These are phyloP conservation scores for Phytopythium mirpurense DNA, from an alignment of 352 stramenopile species.

Conservation along the genomic window DNA sequence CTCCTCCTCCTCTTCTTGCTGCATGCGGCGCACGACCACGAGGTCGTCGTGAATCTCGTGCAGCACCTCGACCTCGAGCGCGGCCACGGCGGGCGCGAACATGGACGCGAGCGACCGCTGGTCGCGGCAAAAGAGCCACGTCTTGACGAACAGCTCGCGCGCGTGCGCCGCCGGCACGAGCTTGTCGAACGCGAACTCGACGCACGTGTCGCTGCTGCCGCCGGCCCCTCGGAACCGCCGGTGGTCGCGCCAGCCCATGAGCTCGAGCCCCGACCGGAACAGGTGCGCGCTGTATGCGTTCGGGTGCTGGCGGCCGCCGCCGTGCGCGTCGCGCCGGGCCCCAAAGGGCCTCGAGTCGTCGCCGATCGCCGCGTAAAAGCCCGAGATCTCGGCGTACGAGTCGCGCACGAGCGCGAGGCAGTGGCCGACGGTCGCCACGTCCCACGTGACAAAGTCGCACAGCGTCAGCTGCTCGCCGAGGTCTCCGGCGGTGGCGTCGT, in stretches of 20 bases:
- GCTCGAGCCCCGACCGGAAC: conserved; percentile 9
- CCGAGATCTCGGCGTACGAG: conserved; percentile 17
- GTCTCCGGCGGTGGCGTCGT: no score
- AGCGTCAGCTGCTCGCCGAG: conserved; percentile 12
- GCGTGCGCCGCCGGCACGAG: conserved; percentile 9
- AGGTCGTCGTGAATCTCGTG: conserved; percentile 30
- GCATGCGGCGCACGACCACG: conserved; percentile 28
- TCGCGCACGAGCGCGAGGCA: conserved; percentile 24
- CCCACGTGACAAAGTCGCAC: conserved; percentile 33
- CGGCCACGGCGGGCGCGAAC: conserved; percentile 16
- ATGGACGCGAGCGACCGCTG: conserved; percentile 19
- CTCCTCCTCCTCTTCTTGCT: conserved; percentile 15
- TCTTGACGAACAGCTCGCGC: conserved; percentile 21
- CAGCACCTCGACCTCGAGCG: conserved; percentile 24
- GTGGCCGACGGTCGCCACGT: conserved; percentile 19
- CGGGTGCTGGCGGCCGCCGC: background rate
- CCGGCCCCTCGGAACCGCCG: conserved; percentile 12
- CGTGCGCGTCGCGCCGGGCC: background rate
- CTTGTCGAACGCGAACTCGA: conserved; percentile 30
- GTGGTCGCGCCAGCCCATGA: conserved; percentile 25
- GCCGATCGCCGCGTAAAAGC: conserved; percentile 14
- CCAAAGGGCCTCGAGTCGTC: background rate
- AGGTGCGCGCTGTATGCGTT: background rate
- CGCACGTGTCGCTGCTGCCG: conserved; percentile 7
- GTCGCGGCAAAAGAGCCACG: conserved; percentile 25